phyloP scores from a whole-genome alignment of 306 rosid genomes.

The Elaeagnus macrophylla region DNA sequence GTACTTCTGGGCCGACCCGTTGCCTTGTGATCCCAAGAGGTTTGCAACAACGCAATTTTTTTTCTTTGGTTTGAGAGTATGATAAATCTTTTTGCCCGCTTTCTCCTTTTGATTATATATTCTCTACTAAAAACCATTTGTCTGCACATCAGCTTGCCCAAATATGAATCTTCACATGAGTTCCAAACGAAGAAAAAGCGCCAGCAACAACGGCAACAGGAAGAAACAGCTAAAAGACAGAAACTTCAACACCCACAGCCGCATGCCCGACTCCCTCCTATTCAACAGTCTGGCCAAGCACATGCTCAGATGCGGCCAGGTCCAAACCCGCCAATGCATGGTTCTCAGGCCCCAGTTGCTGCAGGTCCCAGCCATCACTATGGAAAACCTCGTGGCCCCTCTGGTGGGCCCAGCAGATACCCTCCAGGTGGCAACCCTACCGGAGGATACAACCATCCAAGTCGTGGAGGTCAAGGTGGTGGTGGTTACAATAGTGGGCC shows the following conservation, averaged over 20 bases:
- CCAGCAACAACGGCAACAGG: constrained; percentile 41
- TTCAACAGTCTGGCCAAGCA: constrained; percentile 47
- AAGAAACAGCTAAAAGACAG: constrained; percentile 45
- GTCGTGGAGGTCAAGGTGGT: constrained; percentile 37
- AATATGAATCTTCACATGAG: constrained; percentile 43
- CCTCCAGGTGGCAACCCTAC: constrained; percentile 32
- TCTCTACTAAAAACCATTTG: not conserved
- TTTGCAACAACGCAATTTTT: not conserved
- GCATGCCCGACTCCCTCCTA: constrained; percentile 39
- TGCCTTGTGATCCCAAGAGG: constrained; percentile 52
- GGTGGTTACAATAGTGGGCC: constrained; percentile 30
- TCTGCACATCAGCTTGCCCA: constrained; percentile 31
- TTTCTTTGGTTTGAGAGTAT: not conserved
- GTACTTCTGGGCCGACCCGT: constrained; percentile 47
- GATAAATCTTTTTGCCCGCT: not conserved
- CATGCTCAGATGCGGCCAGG: constrained; percentile 43
- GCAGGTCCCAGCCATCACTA: constrained; percentile 39
- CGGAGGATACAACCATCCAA: constrained; percentile 34
- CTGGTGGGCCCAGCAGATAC: constrained; percentile 39
- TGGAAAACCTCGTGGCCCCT: constrained; percentile 44
- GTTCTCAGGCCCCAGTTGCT: constrained; percentile 33
- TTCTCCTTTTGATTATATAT: not conserved
- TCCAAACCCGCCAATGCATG: constrained; percentile 33
- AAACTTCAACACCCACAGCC: constrained; percentile 42
- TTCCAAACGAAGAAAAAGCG: constrained; percentile 49